phyloP scores from a whole-genome alignment of 225 moss, liverwort and hornwort species.

The Physcomitrellopsis africana region DNA sequence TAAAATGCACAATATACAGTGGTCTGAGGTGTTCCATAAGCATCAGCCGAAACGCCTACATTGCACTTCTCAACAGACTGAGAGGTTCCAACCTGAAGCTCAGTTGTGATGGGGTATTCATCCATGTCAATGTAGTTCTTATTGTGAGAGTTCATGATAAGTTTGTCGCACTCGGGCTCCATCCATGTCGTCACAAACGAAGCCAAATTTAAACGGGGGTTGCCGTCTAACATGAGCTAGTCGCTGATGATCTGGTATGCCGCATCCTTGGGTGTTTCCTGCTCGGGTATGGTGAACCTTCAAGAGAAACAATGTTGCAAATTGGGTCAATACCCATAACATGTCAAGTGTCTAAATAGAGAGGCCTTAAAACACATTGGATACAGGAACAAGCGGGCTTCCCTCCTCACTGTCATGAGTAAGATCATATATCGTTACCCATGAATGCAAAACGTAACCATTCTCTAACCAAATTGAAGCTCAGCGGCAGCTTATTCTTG shows the following conservation, averaged over 20 bases:
- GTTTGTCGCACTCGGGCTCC: slow-evolving; percentile 59
- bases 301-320: neutral
- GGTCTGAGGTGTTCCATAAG: neutral
- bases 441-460: too few species aligned
- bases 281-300: slow-evolving; percentile 34
- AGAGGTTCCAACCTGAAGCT: slow-evolving; percentile 39
- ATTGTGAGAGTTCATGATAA: slow-evolving; percentile 45
- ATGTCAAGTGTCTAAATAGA: neutral
- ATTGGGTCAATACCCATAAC: neutral
- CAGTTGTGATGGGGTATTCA: slow-evolving; percentile 80
- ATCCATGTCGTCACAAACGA: slow-evolving; percentile 61
- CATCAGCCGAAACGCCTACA: neutral
- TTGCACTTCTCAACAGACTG: neutral
- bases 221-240: slow-evolving; percentile 56
- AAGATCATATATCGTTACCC: too few species aligned
- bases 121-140: slow-evolving; percentile 63
- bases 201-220: slow-evolving; percentile 53
- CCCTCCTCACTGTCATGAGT: too few species aligned
- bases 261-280: slow-evolving; percentile 48
- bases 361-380: too few species aligned
- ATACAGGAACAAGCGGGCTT: too few species aligned
- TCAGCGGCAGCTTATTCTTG: too few species aligned
- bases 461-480: too few species aligned
- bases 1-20: neutral
- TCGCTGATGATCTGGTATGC: slow-evolving; percentile 53